Evolutionary conservation across 345 rosid species (phyloP), one percentile per base, ranked within the genome.

Genomic region (Abelmoschus esculentus): DNA sequence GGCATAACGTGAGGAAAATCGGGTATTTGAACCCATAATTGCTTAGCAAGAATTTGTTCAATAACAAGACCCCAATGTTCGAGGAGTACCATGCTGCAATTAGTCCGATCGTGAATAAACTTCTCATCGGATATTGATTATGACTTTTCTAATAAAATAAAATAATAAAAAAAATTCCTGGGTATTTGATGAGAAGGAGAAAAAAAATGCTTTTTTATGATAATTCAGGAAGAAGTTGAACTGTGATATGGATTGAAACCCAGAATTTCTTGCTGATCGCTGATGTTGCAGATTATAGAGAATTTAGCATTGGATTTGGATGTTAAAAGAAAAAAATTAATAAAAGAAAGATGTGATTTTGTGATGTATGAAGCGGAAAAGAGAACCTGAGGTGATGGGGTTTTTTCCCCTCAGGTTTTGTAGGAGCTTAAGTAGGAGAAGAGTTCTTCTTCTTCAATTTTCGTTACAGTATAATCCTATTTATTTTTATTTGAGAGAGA

Each of bases 1-100:
- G 96, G 65, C 91, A 83, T 81, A 88, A 86, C 38, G 93, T 90
- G 15, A 90, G 78, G 85, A 86, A 88, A 79, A 90, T 79, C 9
- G 90, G 93, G 72, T 84, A 90, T 78, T 75, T 88, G 85, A 90
- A 88, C 0, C 91, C 93, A 9, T 83, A 88, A 74, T 86, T 86
- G 81, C 86, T 80, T 5, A 86, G 68, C 77, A 85, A 63, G 80
- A 83, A 90, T 64, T 90, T 88, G 87, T 90, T 90, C 4, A 86
- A 80, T 50, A 86, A 63, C n/a, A 90, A 68, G 2, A 90, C 89
- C 1, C 93, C 93, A 29, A 90, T 88, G 67, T 86, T 88, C 1
- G 90, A 80, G 3, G 83, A 66, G 63, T 86, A 88, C 93, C 91
- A 88, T 0, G 87, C 70, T 34, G 85, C 67, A n/a, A 88, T 87